These are phyloP conservation scores for Oemleria cerasiformis DNA, from an alignment of 306 rosid species.

Conservation along the genomic window DNA sequence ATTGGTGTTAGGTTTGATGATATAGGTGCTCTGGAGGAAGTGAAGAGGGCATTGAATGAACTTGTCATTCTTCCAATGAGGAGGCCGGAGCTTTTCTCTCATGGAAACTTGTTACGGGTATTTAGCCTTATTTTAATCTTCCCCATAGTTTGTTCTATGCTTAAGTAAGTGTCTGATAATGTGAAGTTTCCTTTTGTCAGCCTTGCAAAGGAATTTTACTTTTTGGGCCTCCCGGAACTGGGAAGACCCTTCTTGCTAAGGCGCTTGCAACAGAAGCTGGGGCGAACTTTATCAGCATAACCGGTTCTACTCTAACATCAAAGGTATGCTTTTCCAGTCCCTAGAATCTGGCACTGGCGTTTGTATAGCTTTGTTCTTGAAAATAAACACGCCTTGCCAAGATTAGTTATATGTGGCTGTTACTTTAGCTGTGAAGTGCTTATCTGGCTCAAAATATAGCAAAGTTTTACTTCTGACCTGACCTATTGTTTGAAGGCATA, in stretches of 20 bases:
- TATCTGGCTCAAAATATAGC: neutral
- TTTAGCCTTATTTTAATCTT: conserved; percentile 18
- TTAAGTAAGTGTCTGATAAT: conserved; percentile 24
- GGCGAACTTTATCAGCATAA: conserved; percentile 93
- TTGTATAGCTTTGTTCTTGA: neutral
- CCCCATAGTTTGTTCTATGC: conserved; percentile 8
- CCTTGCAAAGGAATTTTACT: conserved; percentile 98
- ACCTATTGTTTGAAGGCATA: neutral
- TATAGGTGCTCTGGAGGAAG: conserved; percentile 95
- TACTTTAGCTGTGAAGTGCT: neutral
- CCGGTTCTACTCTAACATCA: conserved; percentile 94
- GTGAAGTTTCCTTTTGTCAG: conserved; percentile 37
- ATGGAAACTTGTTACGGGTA: conserved; percentile 94
- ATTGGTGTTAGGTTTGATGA: conserved; percentile 95
- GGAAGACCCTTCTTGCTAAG: conserved; percentile 97
- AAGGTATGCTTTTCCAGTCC: conserved; percentile 47
- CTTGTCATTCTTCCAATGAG: conserved; percentile 97
- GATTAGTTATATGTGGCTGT: neutral
- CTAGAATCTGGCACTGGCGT: neutral
- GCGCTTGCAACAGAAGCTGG: conserved; percentile 99
- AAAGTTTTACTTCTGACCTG: too few species aligned
- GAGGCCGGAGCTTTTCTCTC: conserved; percentile 92
- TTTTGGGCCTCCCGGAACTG: conserved; percentile 99
- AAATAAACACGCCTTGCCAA: neutral
- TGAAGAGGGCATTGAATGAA: conserved; percentile 83